Evolutionary conservation across 2,329 filamentous ascomycete genomes (phyloP).

Genomic region (Didymella segeticola): DNA sequence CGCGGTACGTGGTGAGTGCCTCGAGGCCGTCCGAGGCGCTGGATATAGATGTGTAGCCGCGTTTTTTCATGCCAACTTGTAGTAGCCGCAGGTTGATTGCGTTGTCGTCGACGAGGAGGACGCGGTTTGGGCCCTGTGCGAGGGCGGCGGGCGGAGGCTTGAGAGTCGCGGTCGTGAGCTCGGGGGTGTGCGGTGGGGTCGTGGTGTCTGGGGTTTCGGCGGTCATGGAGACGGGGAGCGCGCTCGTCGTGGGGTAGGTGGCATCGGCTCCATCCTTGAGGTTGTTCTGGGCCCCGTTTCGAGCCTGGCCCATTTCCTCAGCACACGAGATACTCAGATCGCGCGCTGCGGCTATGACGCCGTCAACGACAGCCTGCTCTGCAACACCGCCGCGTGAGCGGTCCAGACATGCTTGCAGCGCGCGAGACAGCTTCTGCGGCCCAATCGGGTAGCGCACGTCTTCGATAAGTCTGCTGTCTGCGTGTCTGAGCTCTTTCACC

Average conservation of each 20-base stretch:
- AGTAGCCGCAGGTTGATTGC: constrained; percentile 43
- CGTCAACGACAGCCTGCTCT: neutral
- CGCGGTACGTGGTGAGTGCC: constrained; percentile 31
- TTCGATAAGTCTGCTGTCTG: constrained; percentile 34
- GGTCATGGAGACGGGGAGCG: neutral
- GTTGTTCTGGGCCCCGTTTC: neutral
- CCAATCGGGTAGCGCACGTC: constrained; percentile 50
- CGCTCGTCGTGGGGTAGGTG: neutral
- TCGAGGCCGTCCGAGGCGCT: constrained; percentile 33
- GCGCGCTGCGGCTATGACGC: neutral
- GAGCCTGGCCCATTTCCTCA: neutral
- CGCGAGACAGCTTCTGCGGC: constrained; percentile 48
- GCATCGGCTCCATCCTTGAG: neutral
- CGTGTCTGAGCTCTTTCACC: neutral
- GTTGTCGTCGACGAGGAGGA: constrained; percentile 48
- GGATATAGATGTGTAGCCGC: constrained; percentile 21
- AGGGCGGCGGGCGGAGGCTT: too few species aligned
- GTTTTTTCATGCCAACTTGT: constrained; percentile 33
- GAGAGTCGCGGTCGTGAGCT: neutral
- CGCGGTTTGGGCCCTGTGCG: too few species aligned
- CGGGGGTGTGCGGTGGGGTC: neutral
- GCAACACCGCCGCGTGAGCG: neutral
- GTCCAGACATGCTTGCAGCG: constrained; percentile 40
- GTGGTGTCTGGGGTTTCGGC: neutral
- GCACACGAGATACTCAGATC: neutral